A percentile compares a stretch with the other conserved stretches of the same genome.
Evolutionary conservation across 805 yeast species (phyloP).

Genomic region (Pichia nakasei): DNA sequence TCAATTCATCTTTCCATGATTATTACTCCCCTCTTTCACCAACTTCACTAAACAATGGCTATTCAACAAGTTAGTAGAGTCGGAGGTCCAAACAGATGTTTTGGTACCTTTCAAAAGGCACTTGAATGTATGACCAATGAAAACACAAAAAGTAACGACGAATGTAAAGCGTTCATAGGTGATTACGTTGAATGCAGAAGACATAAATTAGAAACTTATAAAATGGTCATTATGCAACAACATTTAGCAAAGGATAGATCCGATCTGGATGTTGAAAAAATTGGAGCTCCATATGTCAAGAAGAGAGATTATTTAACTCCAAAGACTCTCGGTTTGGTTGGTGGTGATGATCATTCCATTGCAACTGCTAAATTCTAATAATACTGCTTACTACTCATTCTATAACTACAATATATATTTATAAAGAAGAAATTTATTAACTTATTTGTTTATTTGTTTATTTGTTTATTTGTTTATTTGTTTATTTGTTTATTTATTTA

Average conservation of each 20-base stretch:
- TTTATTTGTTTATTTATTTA: too few relatives aligned
- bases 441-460: too few relatives aligned
- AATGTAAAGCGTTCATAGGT: conserved; percentile 25
- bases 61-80: conserved; percentile 27
- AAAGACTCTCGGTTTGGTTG: conserved; percentile 29
- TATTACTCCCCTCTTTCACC: neutral
- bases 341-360: conserved; percentile 28
- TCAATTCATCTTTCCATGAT: neutral
- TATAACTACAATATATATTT: too few relatives aligned
- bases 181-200: conserved; percentile 32
- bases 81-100: conserved; percentile 33
- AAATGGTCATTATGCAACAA: conserved; percentile 26
- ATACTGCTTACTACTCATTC: neutral
- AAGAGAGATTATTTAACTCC: conserved; percentile 31
- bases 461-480: too few relatives aligned
- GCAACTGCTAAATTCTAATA: conserved; percentile 17
- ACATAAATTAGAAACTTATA: conserved; percentile 29
- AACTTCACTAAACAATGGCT: conserved; percentile 18
- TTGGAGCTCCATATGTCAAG: conserved; percentile 33
- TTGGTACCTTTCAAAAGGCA: conserved; percentile 30
- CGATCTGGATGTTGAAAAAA: conserved; percentile 21
- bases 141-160: conserved; percentile 22
- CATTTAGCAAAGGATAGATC: conserved; percentile 23
- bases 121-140: conserved; percentile 31
- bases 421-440: too few relatives aligned